Conservation (phyloP, 1,284 basidiomycete species). For the Ustilago hordei region DNA sequence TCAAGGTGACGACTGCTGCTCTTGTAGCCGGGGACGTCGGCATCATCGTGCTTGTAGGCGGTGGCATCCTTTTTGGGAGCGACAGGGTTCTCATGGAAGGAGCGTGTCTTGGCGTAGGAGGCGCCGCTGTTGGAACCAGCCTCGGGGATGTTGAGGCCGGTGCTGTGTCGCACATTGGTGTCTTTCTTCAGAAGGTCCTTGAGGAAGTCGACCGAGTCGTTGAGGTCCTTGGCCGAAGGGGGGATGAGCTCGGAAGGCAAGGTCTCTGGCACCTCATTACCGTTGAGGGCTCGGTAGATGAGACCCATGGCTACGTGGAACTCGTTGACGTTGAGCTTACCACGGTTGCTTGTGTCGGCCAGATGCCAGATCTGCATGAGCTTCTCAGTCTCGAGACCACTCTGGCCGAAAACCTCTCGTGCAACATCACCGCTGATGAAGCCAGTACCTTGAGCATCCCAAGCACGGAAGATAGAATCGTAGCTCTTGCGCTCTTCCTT, state of each 20-base stretch:
- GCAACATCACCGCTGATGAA: slow-evolving; percentile 90
- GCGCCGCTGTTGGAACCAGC: slow-evolving; percentile 66
- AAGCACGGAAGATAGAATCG: slow-evolving; percentile 94
- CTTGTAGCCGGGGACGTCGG: slow-evolving; percentile 77
- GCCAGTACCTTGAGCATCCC: slow-evolving; percentile 85
- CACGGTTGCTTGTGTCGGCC: slow-evolving; percentile 65
- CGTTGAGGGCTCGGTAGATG: slow-evolving; percentile 86
- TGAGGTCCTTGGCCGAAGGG: slow-evolving; percentile 90
- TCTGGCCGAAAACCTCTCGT: slow-evolving; percentile 93
- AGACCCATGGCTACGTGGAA: slow-evolving; percentile 99
- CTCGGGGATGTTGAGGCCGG: slow-evolving; percentile 70
- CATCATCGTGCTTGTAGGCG: slow-evolving; percentile 87
- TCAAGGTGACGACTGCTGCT: slow-evolving; percentile 89
- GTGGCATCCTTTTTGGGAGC: slow-evolving; percentile 84
- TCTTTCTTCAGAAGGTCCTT: slow-evolving; percentile 91
- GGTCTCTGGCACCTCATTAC: slow-evolving; percentile 86
- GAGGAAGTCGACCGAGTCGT: slow-evolving; percentile 89
- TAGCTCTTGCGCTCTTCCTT: slow-evolving; percentile 96
- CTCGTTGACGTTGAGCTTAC: slow-evolving; percentile 82
- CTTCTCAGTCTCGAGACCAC: slow-evolving; percentile 87
- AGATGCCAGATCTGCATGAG: slow-evolving; percentile 88
- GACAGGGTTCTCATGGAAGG: slow-evolving; percentile 74
- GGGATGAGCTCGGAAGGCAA: slow-evolving; percentile 91
- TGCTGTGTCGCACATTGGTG: slow-evolving; percentile 70
- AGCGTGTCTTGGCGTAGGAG: slow-evolving; percentile 76